Evolutionary conservation across 177 flowering plant species (phyloP).

Genomic region (Vitis hybrid): DNA sequence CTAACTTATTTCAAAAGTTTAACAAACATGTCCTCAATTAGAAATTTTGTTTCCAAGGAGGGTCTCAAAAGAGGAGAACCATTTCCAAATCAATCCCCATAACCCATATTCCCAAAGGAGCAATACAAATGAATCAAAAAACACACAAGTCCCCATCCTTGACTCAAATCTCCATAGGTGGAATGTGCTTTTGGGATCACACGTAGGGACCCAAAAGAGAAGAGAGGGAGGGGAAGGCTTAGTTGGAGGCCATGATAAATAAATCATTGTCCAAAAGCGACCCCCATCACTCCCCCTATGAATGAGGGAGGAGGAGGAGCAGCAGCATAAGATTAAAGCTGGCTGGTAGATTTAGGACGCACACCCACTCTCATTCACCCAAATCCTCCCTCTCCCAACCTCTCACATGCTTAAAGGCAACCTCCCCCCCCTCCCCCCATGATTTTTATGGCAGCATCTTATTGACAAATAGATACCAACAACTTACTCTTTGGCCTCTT

Average conservation of each 20-base stretch:
- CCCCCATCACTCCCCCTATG: constrained; percentile 3
- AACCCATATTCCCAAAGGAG: too few relatives aligned
- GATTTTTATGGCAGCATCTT: constrained; percentile 2
- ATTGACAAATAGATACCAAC: constrained; percentile 1
- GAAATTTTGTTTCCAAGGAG: too few relatives aligned
- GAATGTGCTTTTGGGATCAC: neutral
- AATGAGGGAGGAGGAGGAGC: neutral
- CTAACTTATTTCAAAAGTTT: too few relatives aligned
- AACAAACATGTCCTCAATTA: too few relatives aligned
- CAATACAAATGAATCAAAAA: too few relatives aligned
- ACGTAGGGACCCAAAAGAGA: neutral
- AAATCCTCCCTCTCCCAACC: neutral
- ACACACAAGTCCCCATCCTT: too few relatives aligned
- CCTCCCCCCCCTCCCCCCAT: neutral
- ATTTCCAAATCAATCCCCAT: too few relatives aligned
- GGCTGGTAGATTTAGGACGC: neutral
- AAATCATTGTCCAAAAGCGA: constrained; percentile 3
- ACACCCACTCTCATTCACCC: neutral
- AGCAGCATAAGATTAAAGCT: constrained; percentile 1
- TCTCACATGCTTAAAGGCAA: constrained; percentile 5
- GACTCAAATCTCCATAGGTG: neutral
- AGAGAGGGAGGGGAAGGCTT: neutral
- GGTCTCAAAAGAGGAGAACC: too few relatives aligned
- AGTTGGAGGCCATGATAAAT: constrained; percentile 5
- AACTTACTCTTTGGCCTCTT: neutral